phyloP scores from a whole-genome alignment of 352 stramenopile genomes.

The Globisporangium cylindrosporum region DNA sequence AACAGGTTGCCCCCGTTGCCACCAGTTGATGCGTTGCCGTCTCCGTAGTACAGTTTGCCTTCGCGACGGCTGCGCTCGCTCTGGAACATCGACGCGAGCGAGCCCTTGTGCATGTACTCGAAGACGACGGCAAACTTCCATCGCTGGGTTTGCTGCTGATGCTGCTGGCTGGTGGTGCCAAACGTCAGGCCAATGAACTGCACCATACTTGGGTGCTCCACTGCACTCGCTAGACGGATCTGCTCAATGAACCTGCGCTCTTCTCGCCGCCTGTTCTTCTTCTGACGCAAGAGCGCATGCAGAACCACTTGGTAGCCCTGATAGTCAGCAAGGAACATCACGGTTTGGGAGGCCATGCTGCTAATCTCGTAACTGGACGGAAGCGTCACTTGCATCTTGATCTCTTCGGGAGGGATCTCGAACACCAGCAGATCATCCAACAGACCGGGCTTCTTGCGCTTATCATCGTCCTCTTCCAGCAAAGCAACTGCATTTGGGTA shows the following conservation, averaged over 20 bases:
- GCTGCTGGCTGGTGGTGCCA: conserved; percentile 31
- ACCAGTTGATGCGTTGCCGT: conserved; percentile 17
- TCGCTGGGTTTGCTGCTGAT: conserved; percentile 18
- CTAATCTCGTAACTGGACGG: not conserved
- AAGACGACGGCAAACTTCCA: conserved; percentile 75
- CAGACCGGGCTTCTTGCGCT: conserved; percentile 45
- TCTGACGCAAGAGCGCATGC: conserved; percentile 50
- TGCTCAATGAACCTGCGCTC: conserved; percentile 68
- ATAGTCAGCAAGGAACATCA: conserved; percentile 62
- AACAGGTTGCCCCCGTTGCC: conserved; percentile 43
- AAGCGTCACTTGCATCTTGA: conserved; percentile 43
- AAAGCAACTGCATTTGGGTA: conserved; percentile 48
- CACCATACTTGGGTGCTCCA: conserved; percentile 69
- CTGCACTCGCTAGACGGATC: conserved; percentile 51
- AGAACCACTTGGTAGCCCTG: conserved; percentile 70
- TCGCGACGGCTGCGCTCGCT: conserved; percentile 52
- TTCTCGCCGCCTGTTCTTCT: conserved; percentile 31
- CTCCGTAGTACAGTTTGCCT: conserved; percentile 44
- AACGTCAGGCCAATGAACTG: conserved; percentile 80
- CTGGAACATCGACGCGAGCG: conserved; percentile 57
- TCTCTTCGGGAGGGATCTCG: conserved; percentile 71
- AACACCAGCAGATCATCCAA: conserved; percentile 73
- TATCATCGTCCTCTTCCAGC: conserved; percentile 51
- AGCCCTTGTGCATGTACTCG: conserved; percentile 72
- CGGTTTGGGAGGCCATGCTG: conserved; percentile 16